Conservation (phyloP, 2,329 filamentous ascomycete genomes). For the Bertia moriformis region DNA sequence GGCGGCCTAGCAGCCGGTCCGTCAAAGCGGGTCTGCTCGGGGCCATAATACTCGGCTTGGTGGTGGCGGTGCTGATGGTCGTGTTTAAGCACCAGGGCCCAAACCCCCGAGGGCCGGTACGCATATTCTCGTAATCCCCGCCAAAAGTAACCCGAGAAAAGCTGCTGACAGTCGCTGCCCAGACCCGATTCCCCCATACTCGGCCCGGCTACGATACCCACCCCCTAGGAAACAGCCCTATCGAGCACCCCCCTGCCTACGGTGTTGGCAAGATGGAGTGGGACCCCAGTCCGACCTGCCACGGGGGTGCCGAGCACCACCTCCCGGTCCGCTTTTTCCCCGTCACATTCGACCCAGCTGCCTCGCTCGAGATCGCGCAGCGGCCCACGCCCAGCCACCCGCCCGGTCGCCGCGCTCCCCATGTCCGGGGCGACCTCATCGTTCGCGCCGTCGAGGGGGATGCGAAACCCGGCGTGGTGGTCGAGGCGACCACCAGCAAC, state of each 20-base stretch:
- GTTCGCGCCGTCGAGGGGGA: conserved; percentile 18
- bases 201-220: too few relatives aligned
- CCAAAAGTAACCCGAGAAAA: too few relatives aligned
- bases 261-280: not conserved
- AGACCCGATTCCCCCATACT: too few relatives aligned
- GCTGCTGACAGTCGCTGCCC: too few relatives aligned
- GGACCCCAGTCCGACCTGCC: not conserved
- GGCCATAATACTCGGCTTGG: too few relatives aligned
- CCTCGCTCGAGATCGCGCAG: conserved; percentile 24
- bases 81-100: too few relatives aligned
- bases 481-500: conserved; percentile 30
- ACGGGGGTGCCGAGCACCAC: not conserved
- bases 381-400: conserved; percentile 9
- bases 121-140: too few relatives aligned
- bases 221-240: too few relatives aligned
- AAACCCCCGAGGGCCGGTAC: too few relatives aligned
- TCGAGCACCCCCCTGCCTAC: not conserved
- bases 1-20: conserved; percentile 12
- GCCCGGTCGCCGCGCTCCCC: conserved; percentile 13
- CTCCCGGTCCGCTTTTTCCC: conserved; percentile 13
- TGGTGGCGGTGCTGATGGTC: too few relatives aligned
- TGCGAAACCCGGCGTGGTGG: conserved; percentile 19
- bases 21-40: too few relatives aligned
- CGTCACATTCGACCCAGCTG: conserved; percentile 18
- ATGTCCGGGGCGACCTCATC: conserved; percentile 27